Evolutionary conservation across 1,139 yeast species (phyloP).

Genomic region (Taiozyma sp.): DNA sequence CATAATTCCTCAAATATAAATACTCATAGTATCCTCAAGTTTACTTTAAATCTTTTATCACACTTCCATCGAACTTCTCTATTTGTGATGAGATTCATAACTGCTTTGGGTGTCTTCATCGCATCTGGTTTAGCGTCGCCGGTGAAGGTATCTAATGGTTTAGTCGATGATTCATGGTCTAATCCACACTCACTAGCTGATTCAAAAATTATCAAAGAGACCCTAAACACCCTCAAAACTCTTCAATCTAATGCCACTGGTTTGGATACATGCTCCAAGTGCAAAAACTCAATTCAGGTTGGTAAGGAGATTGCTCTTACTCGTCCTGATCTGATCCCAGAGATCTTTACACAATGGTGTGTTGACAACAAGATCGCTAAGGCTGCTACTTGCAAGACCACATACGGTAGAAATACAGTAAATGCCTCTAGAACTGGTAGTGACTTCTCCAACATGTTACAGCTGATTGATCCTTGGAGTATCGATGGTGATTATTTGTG

Average conservation of each 20-base stretch:
- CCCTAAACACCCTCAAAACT: constrained; percentile 10
- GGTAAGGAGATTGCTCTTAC: constrained; percentile 38
- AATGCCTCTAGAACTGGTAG: constrained; percentile 31
- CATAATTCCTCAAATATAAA: not conserved
- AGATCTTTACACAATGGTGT: constrained; percentile 41
- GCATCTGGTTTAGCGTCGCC: not conserved
- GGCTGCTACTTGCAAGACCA: constrained; percentile 26
- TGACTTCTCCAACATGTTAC: constrained; percentile 44
- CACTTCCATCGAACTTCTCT: not conserved
- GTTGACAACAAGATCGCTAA: constrained; percentile 21
- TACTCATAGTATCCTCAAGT: not conserved
- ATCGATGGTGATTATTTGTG: constrained; percentile 53
- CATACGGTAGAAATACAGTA: constrained; percentile 32
- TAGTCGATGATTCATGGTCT: not conserved
- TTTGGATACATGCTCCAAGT: constrained; percentile 10
- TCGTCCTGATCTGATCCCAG: constrained; percentile 40
- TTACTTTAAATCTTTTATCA: too few species aligned
- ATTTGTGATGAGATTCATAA: not conserved
- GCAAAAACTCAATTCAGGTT: constrained; percentile 27
- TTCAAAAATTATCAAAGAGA: constrained; percentile 8
- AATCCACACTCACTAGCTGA: constrained; percentile 10
- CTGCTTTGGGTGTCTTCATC: not conserved
- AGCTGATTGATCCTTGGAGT: constrained; percentile 42
- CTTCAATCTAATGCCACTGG: constrained; percentile 13
- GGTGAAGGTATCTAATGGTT: not conserved